Evolutionary conservation across 345 rosid genomes (phyloP), one percentile per base, ranked within the genome.

Genomic region (Aurinia saxatilis): DNA sequence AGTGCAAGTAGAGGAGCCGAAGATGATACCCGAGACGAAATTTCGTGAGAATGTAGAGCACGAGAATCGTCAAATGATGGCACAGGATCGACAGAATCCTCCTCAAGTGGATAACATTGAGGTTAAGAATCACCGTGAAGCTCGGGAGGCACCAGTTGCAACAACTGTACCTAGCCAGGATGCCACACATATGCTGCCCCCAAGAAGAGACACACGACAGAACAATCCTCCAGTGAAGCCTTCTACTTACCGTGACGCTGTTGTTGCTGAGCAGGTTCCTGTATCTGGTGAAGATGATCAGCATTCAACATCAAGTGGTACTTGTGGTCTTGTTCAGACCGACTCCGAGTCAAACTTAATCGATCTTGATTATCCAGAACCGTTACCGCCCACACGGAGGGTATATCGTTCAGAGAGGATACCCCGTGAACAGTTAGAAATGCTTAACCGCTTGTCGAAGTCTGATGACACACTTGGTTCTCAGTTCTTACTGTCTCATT

Each of bases 381-480:
- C 86, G n/a, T 14, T 84, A 84, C 68, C 77, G 84, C n/a, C 66
- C 74, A 4, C 65, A 51, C 38, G 70, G 53, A 84, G 91, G 74
- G 81, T 79, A 38, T 91, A 79, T 56, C 50, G 70, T 60, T 91
- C 96, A 7, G 96, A 84, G 82, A 85, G 80, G 70, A 73, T 85
- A 71, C 95, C 95, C 6, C 73, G 85, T 71, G 88, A 79, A 65
- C 88, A 81, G 65, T 47, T 72, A 57, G 98, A 81, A 29, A 50
- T 82, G 67, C 84, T 84, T 64, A 80, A 63, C 50, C 81, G 95
- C 17, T 61, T 79, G 17, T 85, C 98, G 18, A 91, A 91, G 54
- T 91, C 96, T 19, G 91, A 86, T 59, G 77, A 81, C 67, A 76
- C 88, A 30, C 77, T 81, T 66, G 91, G 81, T 73, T 67, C 89